These are phyloP conservation scores for Microdochium paspali DNA, from an alignment of 2,329 filamentous ascomycete genomes.

Conservation along the genomic window DNA sequence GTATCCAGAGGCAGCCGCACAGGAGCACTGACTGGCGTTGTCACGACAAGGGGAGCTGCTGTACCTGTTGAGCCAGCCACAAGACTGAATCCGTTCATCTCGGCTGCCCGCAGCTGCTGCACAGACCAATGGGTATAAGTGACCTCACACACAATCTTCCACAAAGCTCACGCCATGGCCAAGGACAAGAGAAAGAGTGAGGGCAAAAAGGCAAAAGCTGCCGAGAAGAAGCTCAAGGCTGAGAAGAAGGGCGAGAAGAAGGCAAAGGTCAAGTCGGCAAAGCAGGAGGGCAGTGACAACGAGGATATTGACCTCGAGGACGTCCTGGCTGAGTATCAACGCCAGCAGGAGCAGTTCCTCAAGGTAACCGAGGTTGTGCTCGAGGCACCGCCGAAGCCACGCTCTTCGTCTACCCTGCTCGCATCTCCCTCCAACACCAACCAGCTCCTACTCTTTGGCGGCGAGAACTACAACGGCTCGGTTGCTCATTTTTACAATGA, in stretches of 20 bases:
- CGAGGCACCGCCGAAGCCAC: conserved; percentile 63
- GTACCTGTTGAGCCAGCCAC: too few species aligned
- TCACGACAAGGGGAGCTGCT: too few species aligned
- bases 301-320: conserved; percentile 91
- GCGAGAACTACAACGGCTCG: conserved; percentile 91
- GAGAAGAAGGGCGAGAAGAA: conserved; percentile 88
- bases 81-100: too few species aligned
- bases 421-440: conserved; percentile 80
- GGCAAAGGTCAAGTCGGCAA: conserved; percentile 59
- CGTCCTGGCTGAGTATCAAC: conserved; percentile 86
- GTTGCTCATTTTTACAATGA: conserved; percentile 66
- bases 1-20: too few species aligned
- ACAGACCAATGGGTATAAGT: too few species aligned
- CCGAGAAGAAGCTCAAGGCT: conserved; percentile 66
- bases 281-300: conserved; percentile 72
- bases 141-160: too few species aligned
- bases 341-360: conserved; percentile 86
- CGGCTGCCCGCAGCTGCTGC: too few species aligned
- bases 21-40: too few species aligned
- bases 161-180: conserved; percentile 21
- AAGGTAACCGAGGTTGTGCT: conserved; percentile 79
- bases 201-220: conserved; percentile 35
- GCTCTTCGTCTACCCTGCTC: conserved; percentile 72
- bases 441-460: conserved; percentile 84
- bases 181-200: conserved; percentile 36